phyloP scores from a whole-genome alignment of 2,329 filamentous ascomycete genomes.

The Hortaea werneckii region DNA sequence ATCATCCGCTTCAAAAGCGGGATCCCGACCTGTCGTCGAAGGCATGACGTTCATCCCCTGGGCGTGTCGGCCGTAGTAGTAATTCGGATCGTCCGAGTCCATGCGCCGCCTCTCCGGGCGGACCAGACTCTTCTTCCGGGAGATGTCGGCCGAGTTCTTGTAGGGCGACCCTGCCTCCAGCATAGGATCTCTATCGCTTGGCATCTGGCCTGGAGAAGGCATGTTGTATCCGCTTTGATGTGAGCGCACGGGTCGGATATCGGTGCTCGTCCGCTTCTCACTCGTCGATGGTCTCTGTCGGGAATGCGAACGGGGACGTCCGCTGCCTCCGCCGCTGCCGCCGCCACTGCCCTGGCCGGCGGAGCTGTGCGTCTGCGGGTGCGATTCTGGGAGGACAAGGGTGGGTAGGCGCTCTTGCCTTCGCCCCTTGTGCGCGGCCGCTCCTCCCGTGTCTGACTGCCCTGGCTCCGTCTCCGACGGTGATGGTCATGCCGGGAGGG shows the following conservation, averaged over 20 bases:
- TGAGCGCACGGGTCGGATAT: constrained; percentile 14
- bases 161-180: constrained; percentile 30
- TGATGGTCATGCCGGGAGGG: constrained; percentile 1
- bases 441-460: background rate
- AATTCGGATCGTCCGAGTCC: constrained; percentile 82
- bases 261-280: background rate
- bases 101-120: constrained; percentile 80
- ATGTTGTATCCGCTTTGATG: constrained; percentile 16
- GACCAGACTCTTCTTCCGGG: constrained; percentile 78
- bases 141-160: constrained; percentile 39
- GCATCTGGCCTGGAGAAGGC: constrained; percentile 35
- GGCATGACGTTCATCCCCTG: constrained; percentile 84
- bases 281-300: constrained; percentile 5
- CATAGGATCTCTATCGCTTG: constrained; percentile 43
- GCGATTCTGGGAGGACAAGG: background rate
- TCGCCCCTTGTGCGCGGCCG: background rate
- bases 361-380: constrained; percentile 15
- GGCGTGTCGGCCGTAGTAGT: constrained; percentile 90
- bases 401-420: background rate
- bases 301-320: constrained; percentile 1
- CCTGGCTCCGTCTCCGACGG: constrained; percentile 1
- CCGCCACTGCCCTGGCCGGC: background rate
- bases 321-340: background rate
- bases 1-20: constrained; percentile 55
- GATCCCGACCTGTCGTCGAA: constrained; percentile 86